Evolutionary conservation across 345 rosid species (phyloP), one percentile per base, ranked within the genome.

Genomic region (Camelina laxa): DNA sequence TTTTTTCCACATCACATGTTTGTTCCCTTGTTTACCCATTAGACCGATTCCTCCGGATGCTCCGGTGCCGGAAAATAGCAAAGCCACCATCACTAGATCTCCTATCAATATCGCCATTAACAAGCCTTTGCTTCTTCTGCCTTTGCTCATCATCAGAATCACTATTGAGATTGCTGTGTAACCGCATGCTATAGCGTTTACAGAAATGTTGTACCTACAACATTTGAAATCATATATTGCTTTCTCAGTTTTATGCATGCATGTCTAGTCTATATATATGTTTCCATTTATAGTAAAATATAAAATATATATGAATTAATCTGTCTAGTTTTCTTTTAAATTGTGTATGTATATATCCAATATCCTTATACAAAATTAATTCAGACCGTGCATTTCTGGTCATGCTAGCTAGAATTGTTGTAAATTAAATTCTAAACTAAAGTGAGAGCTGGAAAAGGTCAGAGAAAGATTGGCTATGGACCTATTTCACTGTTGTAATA

Each of bases 31-130:
- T 16, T 54, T 50, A 33, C 90, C 96, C 50, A 91, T 45, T 21
- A 89, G 27, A 0, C 93, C 90, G 5, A 91, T 49, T 15, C 88
- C 88, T 4, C 76, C 55, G 11, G 89, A 79, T 0, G 97, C 91
- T 39, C 97, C 91, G 2, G 41, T 75, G 57, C 87, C 53, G n/a
- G 93, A 84, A 80, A 80, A 88, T 16, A 89, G 84, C 54, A 89
- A 48, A 5, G 83, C 90, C 76, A 80, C 86, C 85, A 81, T 82
- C 22, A 81, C 2, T 41, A 89, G 54, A 75, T 89, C 97, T 6
- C 79, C 61, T 11, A 82, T 20, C 22, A 74, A 35, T 12, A 82
- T 44, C 12, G 75, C 51, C 50, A 79, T 31, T 22, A 60, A 21
- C 54, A 71, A 30, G 0, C 75, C 38, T 64, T 70, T 82, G 80